Evolutionary conservation across 2,329 filamentous ascomycete genomes (phyloP), one percentile per base, ranked within the genome.

Genomic region (Onygenales sp.): DNA sequence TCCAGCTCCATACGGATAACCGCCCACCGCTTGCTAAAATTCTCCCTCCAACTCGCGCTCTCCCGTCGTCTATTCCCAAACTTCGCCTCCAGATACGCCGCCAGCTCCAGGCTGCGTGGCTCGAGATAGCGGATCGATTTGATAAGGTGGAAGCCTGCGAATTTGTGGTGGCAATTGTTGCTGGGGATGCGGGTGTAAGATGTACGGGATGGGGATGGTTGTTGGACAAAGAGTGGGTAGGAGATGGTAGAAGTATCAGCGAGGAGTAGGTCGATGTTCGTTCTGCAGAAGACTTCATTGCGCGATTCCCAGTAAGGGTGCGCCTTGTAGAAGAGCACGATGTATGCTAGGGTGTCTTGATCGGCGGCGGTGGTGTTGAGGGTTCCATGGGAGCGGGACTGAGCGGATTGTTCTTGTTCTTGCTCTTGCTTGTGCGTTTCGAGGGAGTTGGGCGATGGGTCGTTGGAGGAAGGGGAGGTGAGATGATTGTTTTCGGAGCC

Each of bases 251-350:
- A 35, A 14, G 31, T 11, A 35, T 7, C 13, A 27, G 21, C 5
- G 2, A 27, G 11, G 13, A 57, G 55, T 9, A 57, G 46, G 27
- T 55, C 43, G 14, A 53, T 14, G 17, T 52, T 54, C 13, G 42
- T 9, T 11, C 51, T 46, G 48, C 55, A 57, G 35, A 57, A 43
- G 13, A 55, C 36, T 45, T 54, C 55, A 5, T 44, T 45, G 33
- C 52, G 54, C 7, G 50, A 46, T 13, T 38, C n/a, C 55, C 55
- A 57, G 39, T 43, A 54, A 7, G 55, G 53, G 7, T 57, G 43
- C 1, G 43, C 50, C 3, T 38, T 5, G 21, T 43, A 13, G 36
- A 42, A 55, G 7, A 57, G n/a, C 7, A 54, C 9, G 32, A 55
- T 54, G 39, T 54, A 55, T 9, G 55, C 52, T 17, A 56, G 44